Conservation (phyloP, 371 early-diverging fungal genomes). For the Mortierella sp. region DNA sequence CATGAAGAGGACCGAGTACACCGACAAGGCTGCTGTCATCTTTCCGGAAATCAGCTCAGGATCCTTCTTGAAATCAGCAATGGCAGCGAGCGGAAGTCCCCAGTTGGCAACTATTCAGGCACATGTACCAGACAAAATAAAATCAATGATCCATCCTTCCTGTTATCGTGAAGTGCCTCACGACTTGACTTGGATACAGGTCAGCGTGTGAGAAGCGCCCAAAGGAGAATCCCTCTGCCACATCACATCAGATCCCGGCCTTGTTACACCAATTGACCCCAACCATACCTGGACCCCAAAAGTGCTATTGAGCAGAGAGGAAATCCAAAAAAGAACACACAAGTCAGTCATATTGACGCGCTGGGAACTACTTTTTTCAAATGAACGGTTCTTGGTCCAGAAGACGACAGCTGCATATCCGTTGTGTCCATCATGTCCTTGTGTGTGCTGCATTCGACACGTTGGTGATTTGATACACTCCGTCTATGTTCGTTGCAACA, state of each 20-base stretch:
- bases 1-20: constrained; percentile 94
- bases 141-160: too few species aligned
- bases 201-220: neutral
- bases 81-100: constrained; percentile 97
- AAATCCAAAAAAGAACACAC: neutral
- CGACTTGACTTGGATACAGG: too few species aligned
- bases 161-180: too few species aligned
- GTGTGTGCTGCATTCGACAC: too few species aligned
- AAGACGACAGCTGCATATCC: too few species aligned
- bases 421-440: too few species aligned
- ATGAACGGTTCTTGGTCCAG: too few species aligned
- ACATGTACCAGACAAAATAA: neutral
- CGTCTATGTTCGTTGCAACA: neutral
- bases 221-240: neutral
- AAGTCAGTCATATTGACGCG: neutral
- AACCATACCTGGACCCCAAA: constrained; percentile 87
- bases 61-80: constrained; percentile 92
- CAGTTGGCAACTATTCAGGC: constrained; percentile 85
- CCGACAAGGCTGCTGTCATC: constrained; percentile 78
- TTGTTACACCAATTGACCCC: too few species aligned
- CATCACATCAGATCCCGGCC: neutral
- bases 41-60: constrained; percentile 94
- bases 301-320: constrained; percentile 65
- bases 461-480: neutral
- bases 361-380: neutral